These are phyloP conservation scores for Castanospermum australe DNA, from an alignment of 306 rosid genomes.

Conservation along the genomic window DNA sequence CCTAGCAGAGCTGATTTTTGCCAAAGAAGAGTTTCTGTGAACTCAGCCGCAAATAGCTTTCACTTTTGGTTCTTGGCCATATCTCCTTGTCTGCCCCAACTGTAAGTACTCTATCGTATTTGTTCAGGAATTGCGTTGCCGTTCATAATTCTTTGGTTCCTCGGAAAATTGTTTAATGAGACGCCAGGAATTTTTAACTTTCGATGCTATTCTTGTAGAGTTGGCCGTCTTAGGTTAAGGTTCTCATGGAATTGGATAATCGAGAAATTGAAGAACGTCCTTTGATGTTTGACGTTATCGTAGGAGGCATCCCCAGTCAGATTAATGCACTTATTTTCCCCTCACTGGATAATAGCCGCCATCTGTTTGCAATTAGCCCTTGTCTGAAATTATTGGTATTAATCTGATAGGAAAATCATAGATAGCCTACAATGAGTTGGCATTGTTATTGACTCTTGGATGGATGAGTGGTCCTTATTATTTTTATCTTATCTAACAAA, in stretches of 20 bases:
- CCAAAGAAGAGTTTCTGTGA: neutral
- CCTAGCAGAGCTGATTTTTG: neutral
- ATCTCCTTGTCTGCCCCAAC: neutral
- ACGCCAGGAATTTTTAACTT: neutral
- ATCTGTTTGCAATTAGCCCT: neutral
- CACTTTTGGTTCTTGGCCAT: neutral
- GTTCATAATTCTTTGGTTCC: neutral
- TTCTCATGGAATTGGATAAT: neutral
- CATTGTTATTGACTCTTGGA: too few relatives aligned
- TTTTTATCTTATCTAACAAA: too few relatives aligned
- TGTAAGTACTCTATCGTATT: neutral
- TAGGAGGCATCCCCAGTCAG: neutral
- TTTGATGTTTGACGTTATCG: neutral
- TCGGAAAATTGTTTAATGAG: neutral
- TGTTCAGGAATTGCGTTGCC: neutral
- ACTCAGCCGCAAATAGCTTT: neutral
- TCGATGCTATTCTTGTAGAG: neutral
- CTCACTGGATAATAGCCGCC: neutral
- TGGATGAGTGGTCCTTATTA: too few relatives aligned
- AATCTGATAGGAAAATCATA: too few relatives aligned
- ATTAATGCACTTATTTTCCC: neutral
- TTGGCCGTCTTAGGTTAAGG: neutral
- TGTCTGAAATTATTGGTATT: neutral
- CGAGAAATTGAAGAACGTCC: neutral
- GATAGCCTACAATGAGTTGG: too few relatives aligned